These are phyloP conservation scores for Apiotrichum montevideense DNA, from an alignment of 1,284 basidiomycete genomes.

Conservation along the genomic window DNA sequence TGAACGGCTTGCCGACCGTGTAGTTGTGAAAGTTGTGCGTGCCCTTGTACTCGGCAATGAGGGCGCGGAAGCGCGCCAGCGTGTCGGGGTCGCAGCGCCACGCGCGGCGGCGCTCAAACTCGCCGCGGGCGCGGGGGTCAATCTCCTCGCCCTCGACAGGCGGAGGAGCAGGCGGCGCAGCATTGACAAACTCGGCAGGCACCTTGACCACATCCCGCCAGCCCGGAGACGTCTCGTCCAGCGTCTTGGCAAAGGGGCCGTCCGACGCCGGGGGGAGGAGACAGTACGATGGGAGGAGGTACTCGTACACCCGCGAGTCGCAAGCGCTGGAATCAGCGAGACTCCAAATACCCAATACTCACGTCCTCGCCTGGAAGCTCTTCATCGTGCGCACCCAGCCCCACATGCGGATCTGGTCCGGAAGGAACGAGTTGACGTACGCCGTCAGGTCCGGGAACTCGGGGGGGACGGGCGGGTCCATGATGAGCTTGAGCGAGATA, in stretches of 20 bases:
- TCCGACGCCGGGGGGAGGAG: slow-evolving; percentile 83
- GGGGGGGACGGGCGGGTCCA: slow-evolving; percentile 61
- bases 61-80: slow-evolving; percentile 55
- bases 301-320: slow-evolving; percentile 94
- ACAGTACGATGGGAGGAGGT: slow-evolving; percentile 91
- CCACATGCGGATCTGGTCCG: slow-evolving; percentile 90
- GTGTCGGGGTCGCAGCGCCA: slow-evolving; percentile 61
- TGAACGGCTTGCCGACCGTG: slow-evolving; percentile 79
- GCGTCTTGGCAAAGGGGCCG: slow-evolving; percentile 56
- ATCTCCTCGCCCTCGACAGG: slow-evolving; percentile 36
- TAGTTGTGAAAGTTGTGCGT: slow-evolving; percentile 92
- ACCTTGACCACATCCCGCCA: slow-evolving; percentile 38
- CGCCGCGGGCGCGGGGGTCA: slow-evolving; percentile 30
- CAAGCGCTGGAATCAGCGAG: slow-evolving; percentile 49
- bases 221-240: slow-evolving; percentile 44
- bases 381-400: slow-evolving; percentile 80
- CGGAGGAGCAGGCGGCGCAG: slow-evolving; percentile 41
- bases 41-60: slow-evolving; percentile 65
- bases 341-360: slow-evolving; percentile 34
- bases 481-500: slow-evolving; percentile 83
- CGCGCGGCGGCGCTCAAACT: slow-evolving; percentile 46
- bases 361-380: slow-evolving; percentile 86
- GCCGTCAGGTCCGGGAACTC: slow-evolving; percentile 56
- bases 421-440: slow-evolving; percentile 80
- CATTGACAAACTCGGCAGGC: slow-evolving; percentile 35